These are phyloP conservation scores for Globisporangium rhizosaccharum DNA, from an alignment of 352 stramenopile genomes.

Conservation along the genomic window DNA sequence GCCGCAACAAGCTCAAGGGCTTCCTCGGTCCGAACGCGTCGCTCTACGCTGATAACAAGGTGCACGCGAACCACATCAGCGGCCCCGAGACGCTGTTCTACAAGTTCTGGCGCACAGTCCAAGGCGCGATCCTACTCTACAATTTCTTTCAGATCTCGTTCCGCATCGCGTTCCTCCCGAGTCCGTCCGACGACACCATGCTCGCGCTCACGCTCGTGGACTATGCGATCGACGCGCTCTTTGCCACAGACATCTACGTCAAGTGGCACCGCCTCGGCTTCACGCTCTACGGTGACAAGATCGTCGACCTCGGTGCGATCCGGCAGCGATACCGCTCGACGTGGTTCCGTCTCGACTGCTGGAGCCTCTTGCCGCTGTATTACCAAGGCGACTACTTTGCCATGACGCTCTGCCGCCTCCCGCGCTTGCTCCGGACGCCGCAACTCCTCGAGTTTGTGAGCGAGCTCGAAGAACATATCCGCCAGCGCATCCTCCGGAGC, in stretches of 20 bases:
- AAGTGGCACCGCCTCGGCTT: conserved; percentile 39
- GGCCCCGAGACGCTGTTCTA: conserved; percentile 10
- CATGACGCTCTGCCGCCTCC: conserved; percentile 16
- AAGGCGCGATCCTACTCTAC: conserved; percentile 36
- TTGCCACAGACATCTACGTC: conserved; percentile 32
- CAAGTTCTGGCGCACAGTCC: conserved; percentile 8
- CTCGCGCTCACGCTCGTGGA: conserved; percentile 30
- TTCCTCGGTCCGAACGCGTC: conserved; percentile 38
- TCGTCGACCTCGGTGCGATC: conserved; percentile 33
- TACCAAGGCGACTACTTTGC: conserved; percentile 26
- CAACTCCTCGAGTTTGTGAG: conserved; percentile 15
- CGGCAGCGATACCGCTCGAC: conserved; percentile 23
- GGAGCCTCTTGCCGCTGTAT: conserved; percentile 33
- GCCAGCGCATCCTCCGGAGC: conserved; percentile 8
- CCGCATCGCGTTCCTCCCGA: conserved; percentile 36
- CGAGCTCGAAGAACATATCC: conserved; percentile 14
- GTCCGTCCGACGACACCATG: conserved; percentile 21
- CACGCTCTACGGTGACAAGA: conserved; percentile 31
- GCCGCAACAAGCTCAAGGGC: conserved; percentile 36
- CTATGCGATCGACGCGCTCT: conserved; percentile 28
- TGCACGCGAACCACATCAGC: conserved; percentile 21
- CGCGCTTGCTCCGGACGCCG: conserved; percentile 13
- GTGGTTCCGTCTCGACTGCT: conserved; percentile 28
- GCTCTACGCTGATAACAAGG: conserved; percentile 38
- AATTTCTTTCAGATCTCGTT: conserved; percentile 50